phyloP scores from a whole-genome alignment of 495 filamentous ascomycete genomes.

The Neurospora cerealis region DNA sequence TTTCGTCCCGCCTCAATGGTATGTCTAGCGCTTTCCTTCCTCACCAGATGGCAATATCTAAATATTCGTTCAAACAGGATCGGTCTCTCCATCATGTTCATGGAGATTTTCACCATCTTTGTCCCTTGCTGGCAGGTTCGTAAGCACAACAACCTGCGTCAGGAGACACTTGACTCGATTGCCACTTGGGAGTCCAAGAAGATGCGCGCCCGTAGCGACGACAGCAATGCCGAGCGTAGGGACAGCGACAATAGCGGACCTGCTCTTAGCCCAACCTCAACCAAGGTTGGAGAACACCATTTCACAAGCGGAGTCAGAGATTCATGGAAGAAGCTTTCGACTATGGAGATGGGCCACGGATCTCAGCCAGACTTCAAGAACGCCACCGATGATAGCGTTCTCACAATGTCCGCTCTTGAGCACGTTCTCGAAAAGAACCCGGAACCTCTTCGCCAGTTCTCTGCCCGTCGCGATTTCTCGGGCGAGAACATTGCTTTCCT shows the following conservation, averaged over 20 bases:
- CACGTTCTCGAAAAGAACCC: conserved; percentile 46
- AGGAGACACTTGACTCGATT: conserved; percentile 20
- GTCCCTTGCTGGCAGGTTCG: conserved; percentile 31
- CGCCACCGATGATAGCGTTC: conserved; percentile 29
- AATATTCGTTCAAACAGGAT: conserved; percentile 14
- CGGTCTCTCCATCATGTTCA: conserved; percentile 26
- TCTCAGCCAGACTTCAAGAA: conserved; percentile 21
- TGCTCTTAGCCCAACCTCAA: conserved; percentile 15
- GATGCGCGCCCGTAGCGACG: conserved; percentile 9
- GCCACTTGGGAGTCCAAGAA: conserved; percentile 23
- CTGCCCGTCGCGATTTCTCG: conserved; percentile 53
- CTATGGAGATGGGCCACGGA: conserved; percentile 11
- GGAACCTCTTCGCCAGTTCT: conserved; percentile 46
- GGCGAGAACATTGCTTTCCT: conserved; percentile 63
- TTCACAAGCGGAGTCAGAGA: conserved; percentile 4
- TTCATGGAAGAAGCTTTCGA: conserved; percentile 18
- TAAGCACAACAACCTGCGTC: conserved; percentile 15
- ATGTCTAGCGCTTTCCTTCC: conserved; percentile 9
- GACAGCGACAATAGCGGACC: background rate
- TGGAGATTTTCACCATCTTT: conserved; percentile 41
- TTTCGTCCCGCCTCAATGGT: conserved; percentile 44
- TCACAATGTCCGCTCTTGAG: conserved; percentile 51
- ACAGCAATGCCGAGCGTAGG: background rate
- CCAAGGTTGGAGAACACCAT: conserved; percentile 11
- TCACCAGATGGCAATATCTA: background rate